Evolutionary conservation across 2,329 filamentous ascomycete genomes (phyloP), one percentile per base, ranked within the genome.

Genomic region (Allantophomopsis cytisporea): DNA sequence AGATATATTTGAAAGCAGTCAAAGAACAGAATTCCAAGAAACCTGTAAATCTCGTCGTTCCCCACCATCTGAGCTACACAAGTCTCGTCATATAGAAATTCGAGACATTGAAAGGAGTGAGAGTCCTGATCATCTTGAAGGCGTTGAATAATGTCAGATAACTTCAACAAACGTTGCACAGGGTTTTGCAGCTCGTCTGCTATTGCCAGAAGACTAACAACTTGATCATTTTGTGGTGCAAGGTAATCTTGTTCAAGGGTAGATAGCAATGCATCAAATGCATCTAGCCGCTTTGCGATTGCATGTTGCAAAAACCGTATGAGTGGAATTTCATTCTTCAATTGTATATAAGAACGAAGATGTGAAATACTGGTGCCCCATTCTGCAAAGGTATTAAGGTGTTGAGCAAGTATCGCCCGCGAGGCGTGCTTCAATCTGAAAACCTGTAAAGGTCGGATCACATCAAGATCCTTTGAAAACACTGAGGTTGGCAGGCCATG

Each of bases 1-100:
- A 93, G 67, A 55, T 94, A 96, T 2, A 85, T 76, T 41, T 78
- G 73, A 42, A 95, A 81, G 53, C 85, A 94, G 35, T 81, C 71
- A 40, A 91, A 78, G 53, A 95, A 91, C 3, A 91, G 66, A 0
- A 63, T 62, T 2, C 76, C 75, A 5, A 91, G 63, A 31, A 73
- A 76, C 31, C 63, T 58, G 52, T 84, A 91, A 1, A 72, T 63
- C 0, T 56, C 55, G 2, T 67, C 62, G 40, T 84, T 73, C 1
- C 80, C 81, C 13, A 74, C 70, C 35, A 84, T 66, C 52, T 94
- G 87, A 1, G 80, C 71, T 38, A 73, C 62, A 42, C 75, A 80
- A 2, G 80, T 73, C 16, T 78, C 68, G 31, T 84, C 74, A 52
- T 81, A 94, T 0, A 95, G 62, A 1, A 81, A 63, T 55, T 95